Percentiles rank a stretch among this genome's conserved stretches.
Evolutionary conservation across 257 asterid species (phyloP).

Genomic region (Euphrasia confusa): DNA sequence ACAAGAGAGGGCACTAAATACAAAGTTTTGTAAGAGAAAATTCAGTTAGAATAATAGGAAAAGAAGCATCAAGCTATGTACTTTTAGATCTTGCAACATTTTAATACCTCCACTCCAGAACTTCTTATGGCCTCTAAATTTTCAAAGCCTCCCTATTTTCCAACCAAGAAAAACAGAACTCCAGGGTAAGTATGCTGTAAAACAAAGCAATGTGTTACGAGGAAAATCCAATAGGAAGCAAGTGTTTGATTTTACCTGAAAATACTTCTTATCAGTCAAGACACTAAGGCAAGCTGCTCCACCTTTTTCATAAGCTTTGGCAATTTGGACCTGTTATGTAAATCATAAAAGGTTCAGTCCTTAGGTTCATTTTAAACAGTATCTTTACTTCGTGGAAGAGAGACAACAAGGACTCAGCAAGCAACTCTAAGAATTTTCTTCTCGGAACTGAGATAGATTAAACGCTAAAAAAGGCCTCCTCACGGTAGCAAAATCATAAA

Average conservation of each 20-base stretch:
- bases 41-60: conserved; percentile 13
- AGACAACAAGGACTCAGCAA: background rate
- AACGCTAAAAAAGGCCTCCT: background rate
- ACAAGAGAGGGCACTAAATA: conserved; percentile 86
- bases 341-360: conserved; percentile 19
- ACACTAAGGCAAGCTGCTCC: conserved; percentile 99
- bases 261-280: conserved; percentile 80
- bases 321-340: conserved; percentile 68
- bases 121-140: conserved; percentile 70
- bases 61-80: conserved; percentile 1
- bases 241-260: conserved; percentile 46
- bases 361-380: background rate
- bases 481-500: background rate
- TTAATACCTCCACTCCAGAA: conserved; percentile 76
- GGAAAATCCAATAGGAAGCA: conserved; percentile 5
- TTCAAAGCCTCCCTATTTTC: conserved; percentile 74
- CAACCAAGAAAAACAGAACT: background rate
- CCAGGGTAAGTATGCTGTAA: conserved; percentile 8
- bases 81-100: background rate
- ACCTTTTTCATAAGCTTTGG: conserved; percentile 94
- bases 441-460: background rate
- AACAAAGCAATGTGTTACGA: background rate
- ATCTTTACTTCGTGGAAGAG: background rate
- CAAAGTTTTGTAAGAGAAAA: conserved; percentile 12
- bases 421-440: background rate